Base-by-base conservation (phyloP, 169 alveolate species). In the Cryptosporidium baileyi region DNA sequence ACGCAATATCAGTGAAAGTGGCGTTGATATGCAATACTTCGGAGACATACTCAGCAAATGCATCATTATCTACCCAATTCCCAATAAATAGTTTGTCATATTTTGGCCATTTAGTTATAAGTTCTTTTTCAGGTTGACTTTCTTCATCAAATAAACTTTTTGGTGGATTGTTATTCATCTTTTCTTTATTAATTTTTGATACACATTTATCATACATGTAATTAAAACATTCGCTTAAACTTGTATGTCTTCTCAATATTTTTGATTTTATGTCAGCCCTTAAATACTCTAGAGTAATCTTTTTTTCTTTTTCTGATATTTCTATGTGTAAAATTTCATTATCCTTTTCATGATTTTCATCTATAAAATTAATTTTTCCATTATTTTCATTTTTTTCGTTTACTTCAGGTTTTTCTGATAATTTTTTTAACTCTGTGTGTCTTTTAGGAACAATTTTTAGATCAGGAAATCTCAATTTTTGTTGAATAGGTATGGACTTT, bases 21-120 rank as follows among this genome's bases (percentile, higher is more conserved):
- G 81, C 81, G 17, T 65, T 65, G 13, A 65, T 65, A n/a, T 65
- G 81, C 24, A 65, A 36, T n/a, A 32, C 24, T 44, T 65, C 81
- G 2, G 81, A 65, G 49, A 65, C 81, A 65, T 65, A 65, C 19
- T 65, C 81, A 7, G 63, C 81, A 49, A 65, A 65, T 22, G 81
- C 81, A 65, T 65, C 81, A 11, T 22, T 65, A 49, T 65, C 81
- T 30, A 65, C 30, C 81, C 81, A 65, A 30, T 44, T 30, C 7
- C 81, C 81, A 28, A 65, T 65, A 65, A 65, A 65, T 51, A 65
- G 30, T 49, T 65, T 65, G 30, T 51, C 61, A 49, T 65, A 65
- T 32, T 65, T 65, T 13, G 81, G 81, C 81, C 81, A 65, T 49
- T 65, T 65, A 8, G n/a, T 28, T 32, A 45, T 32, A 8, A 45